A percentile compares a stretch with the other conserved stretches of the same genome.
Conservation (phyloP, 2,329 filamentous ascomycete genomes). For the Conoideocrella luteorostrata region DNA sequence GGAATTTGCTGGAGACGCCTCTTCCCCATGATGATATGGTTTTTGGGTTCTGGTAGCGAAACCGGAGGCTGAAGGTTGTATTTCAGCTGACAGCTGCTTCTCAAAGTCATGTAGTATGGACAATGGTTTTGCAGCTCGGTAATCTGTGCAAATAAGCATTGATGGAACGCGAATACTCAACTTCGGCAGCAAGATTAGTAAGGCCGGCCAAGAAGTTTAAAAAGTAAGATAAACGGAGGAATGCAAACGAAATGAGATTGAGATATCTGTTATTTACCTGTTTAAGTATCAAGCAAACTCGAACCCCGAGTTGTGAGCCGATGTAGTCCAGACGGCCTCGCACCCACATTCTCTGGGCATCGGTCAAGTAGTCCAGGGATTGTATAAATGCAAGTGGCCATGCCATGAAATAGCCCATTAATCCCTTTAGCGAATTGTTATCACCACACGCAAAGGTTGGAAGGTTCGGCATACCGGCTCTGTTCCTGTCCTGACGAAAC, state of each 20-base stretch:
- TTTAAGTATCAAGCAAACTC: slow-evolving; percentile 50
- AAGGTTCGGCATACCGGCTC: slow-evolving; percentile 33
- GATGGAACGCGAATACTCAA: slow-evolving; percentile 53
- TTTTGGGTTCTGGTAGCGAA: slow-evolving; percentile 35
- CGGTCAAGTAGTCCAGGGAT: slow-evolving; percentile 53
- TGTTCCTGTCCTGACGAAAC: slow-evolving; percentile 40
- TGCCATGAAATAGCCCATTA: slow-evolving; percentile 53
- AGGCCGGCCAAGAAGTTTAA: too few species aligned
- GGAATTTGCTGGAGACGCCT: slow-evolving; percentile 33
- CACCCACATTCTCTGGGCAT: slow-evolving; percentile 50
- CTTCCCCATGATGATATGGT: slow-evolving; percentile 41
- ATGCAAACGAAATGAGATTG: background rate
- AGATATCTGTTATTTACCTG: slow-evolving; percentile 45
- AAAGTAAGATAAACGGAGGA: background rate
- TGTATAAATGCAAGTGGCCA: slow-evolving; percentile 51
- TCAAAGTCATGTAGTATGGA: slow-evolving; percentile 38
- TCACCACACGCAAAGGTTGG: slow-evolving; percentile 43
- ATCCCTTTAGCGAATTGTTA: slow-evolving; percentile 43
- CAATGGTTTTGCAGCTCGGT: slow-evolving; percentile 38
- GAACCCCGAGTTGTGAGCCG: slow-evolving; percentile 48
- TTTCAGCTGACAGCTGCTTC: slow-evolving; percentile 35
- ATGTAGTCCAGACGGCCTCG: slow-evolving; percentile 49
- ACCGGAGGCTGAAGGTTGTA: slow-evolving; percentile 26
- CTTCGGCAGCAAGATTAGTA: too few species aligned
- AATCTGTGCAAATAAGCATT: slow-evolving; percentile 53